phyloP scores from a whole-genome alignment of 2,329 filamentous ascomycete species.

The Apiospora arundinis region DNA sequence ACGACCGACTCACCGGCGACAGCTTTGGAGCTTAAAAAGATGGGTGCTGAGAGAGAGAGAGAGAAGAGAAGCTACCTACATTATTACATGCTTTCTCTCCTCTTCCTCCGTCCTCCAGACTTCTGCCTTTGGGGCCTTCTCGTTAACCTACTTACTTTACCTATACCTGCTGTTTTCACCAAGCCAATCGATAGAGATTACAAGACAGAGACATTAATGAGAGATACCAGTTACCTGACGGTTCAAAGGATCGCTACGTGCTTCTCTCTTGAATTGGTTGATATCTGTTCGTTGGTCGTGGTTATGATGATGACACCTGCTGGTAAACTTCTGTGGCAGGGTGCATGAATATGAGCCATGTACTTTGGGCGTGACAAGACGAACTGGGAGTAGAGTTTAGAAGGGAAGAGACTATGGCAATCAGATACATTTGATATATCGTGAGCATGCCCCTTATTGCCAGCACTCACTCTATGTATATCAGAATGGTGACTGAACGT shows the following conservation, averaged over 20 bases:
- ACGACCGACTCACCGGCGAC: not conserved
- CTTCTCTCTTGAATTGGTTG: not conserved
- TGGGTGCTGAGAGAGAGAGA: not conserved
- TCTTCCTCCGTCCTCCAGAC: not conserved
- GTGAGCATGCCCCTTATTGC: not conserved
- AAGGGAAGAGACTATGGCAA: too few relatives aligned
- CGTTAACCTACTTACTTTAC: not conserved
- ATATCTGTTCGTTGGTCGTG: too few relatives aligned
- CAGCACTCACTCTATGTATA: too few relatives aligned
- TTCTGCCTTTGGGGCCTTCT: not conserved
- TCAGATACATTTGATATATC: too few relatives aligned
- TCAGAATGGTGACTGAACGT: not conserved
- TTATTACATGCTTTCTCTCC: not conserved
- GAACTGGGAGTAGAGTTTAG: not conserved
- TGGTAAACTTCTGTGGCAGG: not conserved
- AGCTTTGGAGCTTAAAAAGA: not conserved
- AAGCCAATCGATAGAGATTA: not conserved
- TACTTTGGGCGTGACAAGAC: not conserved
- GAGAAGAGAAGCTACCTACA: too few relatives aligned
- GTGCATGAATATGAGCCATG: not conserved
- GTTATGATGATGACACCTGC: not conserved
- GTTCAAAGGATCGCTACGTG: not conserved
- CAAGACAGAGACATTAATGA: conserved; percentile 3
- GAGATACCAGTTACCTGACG: not conserved
- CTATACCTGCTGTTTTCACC: not conserved